phyloP scores from a whole-genome alignment of 306 rosid genomes.

The Clitoria ternatea region DNA sequence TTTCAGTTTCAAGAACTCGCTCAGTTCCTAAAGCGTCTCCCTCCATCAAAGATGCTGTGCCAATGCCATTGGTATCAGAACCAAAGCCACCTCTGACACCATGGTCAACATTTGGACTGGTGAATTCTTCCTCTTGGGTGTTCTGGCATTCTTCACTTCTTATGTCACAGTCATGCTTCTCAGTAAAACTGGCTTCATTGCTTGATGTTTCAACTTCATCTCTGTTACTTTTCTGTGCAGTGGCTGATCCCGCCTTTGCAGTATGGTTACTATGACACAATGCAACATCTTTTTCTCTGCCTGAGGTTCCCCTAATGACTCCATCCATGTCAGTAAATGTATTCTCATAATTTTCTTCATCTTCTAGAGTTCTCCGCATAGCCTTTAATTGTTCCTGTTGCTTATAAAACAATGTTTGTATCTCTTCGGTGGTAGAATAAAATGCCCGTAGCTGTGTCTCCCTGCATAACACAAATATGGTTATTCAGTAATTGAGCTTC shows the following conservation, averaged over 20 bases:
- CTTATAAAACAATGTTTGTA: constrained; percentile 65
- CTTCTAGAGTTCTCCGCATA: constrained; percentile 91
- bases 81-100: constrained; percentile 68
- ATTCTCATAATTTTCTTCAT: constrained; percentile 83
- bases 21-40: constrained; percentile 65
- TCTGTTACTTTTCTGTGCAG: constrained; percentile 40
- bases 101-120: constrained; percentile 55
- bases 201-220: constrained; percentile 59
- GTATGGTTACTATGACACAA: constrained; percentile 29
- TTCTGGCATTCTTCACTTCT: constrained; percentile 68
- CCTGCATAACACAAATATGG: constrained; percentile 60
- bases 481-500: constrained; percentile 34
- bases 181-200: constrained; percentile 66
- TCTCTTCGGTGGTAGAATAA: constrained; percentile 96
- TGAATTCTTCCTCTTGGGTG: constrained; percentile 79
- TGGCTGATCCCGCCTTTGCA: constrained; percentile 49
- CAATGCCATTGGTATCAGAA: constrained; percentile 62
- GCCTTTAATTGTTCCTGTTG: constrained; percentile 92
- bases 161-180: constrained; percentile 74
- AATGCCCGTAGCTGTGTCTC: constrained; percentile 90
- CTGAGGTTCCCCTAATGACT: constrained; percentile 30
- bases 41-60: constrained; percentile 40
- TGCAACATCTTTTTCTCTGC: constrained; percentile 37
- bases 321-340: constrained; percentile 64
- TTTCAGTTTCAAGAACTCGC: constrained; percentile 70